phyloP scores from a whole-genome alignment of 495 filamentous ascomycete species.

The Trichodelitschia bisporula region DNA sequence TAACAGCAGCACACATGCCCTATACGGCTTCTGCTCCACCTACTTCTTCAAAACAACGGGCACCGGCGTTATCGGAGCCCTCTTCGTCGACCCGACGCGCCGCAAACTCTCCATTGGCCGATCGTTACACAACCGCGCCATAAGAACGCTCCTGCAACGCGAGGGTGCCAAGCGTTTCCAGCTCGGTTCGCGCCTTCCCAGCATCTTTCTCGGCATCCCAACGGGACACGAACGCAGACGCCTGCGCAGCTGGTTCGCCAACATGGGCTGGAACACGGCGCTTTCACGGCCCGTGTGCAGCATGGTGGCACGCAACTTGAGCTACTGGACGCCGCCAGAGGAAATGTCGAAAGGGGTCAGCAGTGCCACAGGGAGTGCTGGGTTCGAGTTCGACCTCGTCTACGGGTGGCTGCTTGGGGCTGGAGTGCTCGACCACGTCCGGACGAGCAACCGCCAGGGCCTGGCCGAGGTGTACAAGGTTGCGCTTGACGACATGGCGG shows the following conservation, averaged over 20 bases:
- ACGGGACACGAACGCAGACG: conserved; percentile 23
- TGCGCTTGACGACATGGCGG: conserved; percentile 43
- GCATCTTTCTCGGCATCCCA: conserved; percentile 59
- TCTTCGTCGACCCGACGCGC: conserved; percentile 64
- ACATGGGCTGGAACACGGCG: conserved; percentile 42
- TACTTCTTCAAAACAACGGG: conserved; percentile 46
- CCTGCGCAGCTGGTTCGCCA: conserved; percentile 37
- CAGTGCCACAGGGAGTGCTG: conserved; percentile 27
- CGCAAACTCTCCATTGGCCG: conserved; percentile 69
- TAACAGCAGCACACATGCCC: conserved; percentile 64
- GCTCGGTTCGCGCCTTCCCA: conserved; percentile 52
- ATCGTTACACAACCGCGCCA: conserved; percentile 59
- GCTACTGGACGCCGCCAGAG: conserved; percentile 50
- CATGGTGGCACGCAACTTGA: conserved; percentile 37
- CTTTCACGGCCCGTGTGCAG: conserved; percentile 38
- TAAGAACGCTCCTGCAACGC: conserved; percentile 41
- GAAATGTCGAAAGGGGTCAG: conserved; percentile 46
- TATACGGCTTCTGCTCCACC: conserved; percentile 77
- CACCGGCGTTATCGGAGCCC: conserved; percentile 52
- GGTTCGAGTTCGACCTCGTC: conserved; percentile 48
- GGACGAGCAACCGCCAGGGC: conserved; percentile 49
- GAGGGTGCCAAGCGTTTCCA: conserved; percentile 51
- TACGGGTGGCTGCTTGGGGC: conserved; percentile 58
- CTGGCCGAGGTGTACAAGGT: conserved; percentile 63
- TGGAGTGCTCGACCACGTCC: conserved; percentile 48